A percentile compares a stretch with the other conserved stretches of the same genome.
These are phyloP conservation scores for Aspergillus amoenus DNA, from an alignment of 2,329 filamentous ascomycete genomes.

Conservation along the genomic window DNA sequence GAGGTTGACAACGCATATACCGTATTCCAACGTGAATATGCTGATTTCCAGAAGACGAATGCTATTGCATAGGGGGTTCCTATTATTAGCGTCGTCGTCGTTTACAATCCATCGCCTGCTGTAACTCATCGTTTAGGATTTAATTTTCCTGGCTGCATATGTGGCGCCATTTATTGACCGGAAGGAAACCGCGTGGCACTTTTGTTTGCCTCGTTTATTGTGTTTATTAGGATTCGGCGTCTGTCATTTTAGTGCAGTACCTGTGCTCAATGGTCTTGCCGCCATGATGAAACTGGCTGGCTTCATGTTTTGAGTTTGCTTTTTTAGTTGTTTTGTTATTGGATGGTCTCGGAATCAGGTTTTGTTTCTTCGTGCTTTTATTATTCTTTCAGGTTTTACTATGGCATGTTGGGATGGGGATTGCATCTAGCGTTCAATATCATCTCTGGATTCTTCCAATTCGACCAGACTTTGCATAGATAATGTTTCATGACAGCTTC, in stretches of 20 bases:
- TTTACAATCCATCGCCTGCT: background rate
- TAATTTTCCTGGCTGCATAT: background rate
- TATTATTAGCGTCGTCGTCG: background rate
- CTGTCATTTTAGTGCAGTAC: constrained; percentile 1
- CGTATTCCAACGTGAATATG: constrained; percentile 15
- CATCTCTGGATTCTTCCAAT: background rate
- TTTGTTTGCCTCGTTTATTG: background rate
- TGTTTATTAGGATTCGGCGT: background rate
- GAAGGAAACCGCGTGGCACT: background rate
- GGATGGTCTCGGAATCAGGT: background rate
- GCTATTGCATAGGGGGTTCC: constrained; percentile 8
- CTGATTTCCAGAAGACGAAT: constrained; percentile 16
- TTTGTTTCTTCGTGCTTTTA: background rate
- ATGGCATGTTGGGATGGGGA: background rate
- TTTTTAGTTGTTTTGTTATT: background rate
- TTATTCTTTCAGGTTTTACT: background rate
- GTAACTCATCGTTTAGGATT: background rate
- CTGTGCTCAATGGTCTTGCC: background rate
- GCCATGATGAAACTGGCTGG: constrained; percentile 9
- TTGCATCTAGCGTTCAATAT: background rate
- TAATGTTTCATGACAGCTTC: background rate
- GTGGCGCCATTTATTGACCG: background rate
- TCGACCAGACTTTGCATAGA: background rate
- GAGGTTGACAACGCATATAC: constrained; percentile 16
- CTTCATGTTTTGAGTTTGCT: background rate